phyloP scores from a whole-genome alignment of 2,329 filamentous ascomycete genomes.

The Akanthomyces lecanii region DNA sequence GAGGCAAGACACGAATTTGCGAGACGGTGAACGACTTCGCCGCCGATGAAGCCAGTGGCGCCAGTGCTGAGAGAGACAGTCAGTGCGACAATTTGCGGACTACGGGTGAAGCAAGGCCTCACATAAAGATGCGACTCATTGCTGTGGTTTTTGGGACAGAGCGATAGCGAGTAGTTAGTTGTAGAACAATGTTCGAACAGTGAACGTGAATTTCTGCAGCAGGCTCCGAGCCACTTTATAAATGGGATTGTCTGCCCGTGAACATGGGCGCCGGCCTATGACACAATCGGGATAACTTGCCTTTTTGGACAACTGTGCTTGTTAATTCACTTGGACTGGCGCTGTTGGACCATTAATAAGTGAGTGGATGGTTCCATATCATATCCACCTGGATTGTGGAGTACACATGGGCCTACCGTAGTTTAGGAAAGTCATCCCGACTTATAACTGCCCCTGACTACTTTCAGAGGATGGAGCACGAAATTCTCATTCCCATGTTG shows the following conservation, averaged over 20 bases:
- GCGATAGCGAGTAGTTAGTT: not conserved
- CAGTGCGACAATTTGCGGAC: not conserved
- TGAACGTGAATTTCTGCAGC: not conserved
- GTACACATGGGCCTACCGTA: not conserved
- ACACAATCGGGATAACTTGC: slow-evolving; percentile 5
- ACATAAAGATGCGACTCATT: slow-evolving; percentile 12
- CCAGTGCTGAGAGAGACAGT: slow-evolving; percentile 17
- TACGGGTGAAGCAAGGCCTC: not conserved
- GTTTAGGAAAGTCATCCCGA: not conserved
- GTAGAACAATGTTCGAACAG: not conserved
- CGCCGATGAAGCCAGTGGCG: slow-evolving; percentile 23
- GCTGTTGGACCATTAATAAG: not conserved
- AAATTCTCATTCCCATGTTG: no score
- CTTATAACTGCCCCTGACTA: no score
- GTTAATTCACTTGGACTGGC: not conserved
- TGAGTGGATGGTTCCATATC: no score
- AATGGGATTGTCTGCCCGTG: not conserved
- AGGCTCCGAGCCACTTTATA: not conserved
- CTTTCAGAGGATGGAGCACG: no score
- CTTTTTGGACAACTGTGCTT: not conserved
- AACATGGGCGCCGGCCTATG: not conserved
- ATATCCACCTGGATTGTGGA: not conserved
- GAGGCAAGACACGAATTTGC: slow-evolving; percentile 19
- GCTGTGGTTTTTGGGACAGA: not conserved
- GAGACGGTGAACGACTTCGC: slow-evolving; percentile 20